These are phyloP conservation scores for Apium graveolens DNA, from an alignment of 129 eudicot genomes.

Conservation along the genomic window DNA sequence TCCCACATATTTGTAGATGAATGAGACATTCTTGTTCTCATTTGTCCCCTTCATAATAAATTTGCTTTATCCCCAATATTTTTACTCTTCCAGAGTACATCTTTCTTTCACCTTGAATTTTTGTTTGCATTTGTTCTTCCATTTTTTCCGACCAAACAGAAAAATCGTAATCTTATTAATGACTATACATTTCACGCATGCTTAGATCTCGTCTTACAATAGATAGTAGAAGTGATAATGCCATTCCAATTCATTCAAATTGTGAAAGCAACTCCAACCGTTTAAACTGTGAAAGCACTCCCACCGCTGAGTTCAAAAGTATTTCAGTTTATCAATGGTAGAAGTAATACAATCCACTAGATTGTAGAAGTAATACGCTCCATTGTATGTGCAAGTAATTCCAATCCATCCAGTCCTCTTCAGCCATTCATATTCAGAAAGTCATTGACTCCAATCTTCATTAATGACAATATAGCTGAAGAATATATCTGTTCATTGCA, in stretches of 20 bases:
- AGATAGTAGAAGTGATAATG: too few relatives aligned
- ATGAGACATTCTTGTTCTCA: too few relatives aligned
- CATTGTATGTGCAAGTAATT: neutral
- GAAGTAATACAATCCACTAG: neutral
- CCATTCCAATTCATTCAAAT: neutral
- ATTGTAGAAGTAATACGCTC: neutral
- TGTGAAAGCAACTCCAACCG: neutral
- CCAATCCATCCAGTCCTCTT: neutral
- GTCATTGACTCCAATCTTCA: neutral
- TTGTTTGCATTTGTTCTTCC: too few relatives aligned
- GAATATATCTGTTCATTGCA: neutral
- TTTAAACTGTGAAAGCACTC: neutral
- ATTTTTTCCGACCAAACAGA: too few relatives aligned
- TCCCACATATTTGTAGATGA: too few relatives aligned
- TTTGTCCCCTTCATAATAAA: too few relatives aligned
- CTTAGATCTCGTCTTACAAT: too few relatives aligned
- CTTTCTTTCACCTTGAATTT: too few relatives aligned
- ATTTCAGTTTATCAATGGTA: neutral
- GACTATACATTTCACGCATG: too few relatives aligned
- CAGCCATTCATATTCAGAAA: neutral
- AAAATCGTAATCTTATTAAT: too few relatives aligned
- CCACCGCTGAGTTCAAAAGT: neutral
- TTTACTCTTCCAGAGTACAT: too few relatives aligned
- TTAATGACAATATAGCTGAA: neutral
- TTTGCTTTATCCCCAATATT: too few relatives aligned